Conservation (phyloP, 2,329 filamentous ascomycete species). For the Aspergillus sojae region DNA sequence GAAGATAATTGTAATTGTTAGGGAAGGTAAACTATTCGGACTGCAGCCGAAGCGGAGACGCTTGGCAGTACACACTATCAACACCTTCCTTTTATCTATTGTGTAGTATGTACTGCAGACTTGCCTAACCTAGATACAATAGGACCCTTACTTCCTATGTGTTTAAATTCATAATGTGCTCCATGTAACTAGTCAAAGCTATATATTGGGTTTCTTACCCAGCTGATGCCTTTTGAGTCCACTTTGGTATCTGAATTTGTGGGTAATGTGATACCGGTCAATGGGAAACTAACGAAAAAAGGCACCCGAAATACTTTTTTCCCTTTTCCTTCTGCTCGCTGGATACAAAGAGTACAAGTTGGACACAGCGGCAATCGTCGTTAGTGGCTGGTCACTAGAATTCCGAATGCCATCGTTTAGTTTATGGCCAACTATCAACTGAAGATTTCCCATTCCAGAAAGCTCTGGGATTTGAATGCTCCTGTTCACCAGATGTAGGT, state of each 20-base stretch:
- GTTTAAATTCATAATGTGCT: background rate
- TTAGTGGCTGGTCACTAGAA: background rate
- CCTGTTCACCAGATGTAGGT: background rate
- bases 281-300: background rate
- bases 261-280: too few relatives aligned
- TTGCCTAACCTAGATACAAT: background rate
- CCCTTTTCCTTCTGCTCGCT: background rate
- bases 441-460: background rate
- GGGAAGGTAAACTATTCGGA: conserved; percentile 11
- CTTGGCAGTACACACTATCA: conserved; percentile 14
- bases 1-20: conserved; percentile 1
- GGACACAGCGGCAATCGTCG: background rate
- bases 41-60: conserved; percentile 19
- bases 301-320: background rate
- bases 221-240: background rate
- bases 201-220: background rate
- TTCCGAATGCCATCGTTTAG: background rate
- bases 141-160: background rate
- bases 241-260: background rate
- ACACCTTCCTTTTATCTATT: background rate
- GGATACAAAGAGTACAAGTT: background rate
- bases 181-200: background rate
- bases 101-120: background rate
- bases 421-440: background rate
- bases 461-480: background rate